Evolutionary conservation across 2,329 filamentous ascomycete species (phyloP), one percentile per base, ranked within the genome.

Genomic region (Knoxdaviesia capensis): DNA sequence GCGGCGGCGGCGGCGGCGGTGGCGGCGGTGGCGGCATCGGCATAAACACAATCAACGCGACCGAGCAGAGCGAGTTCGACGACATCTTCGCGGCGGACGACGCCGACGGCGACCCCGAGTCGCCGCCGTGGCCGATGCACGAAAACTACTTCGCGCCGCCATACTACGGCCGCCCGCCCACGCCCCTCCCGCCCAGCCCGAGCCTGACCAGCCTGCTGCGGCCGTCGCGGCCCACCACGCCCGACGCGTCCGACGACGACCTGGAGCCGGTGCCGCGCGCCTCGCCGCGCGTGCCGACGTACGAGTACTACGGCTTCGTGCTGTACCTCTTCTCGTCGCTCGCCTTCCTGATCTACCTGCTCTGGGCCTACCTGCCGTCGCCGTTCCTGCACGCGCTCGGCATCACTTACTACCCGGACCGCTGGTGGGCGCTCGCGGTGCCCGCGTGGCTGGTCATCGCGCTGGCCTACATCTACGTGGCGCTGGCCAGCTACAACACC

Each of bases 261-360:
- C 71, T 80, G 34, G 68, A 77, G 51, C 78, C 71, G 2, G 74
- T 94, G 10, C 84, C 85, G 5, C 80, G 86, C 39, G 87, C 86
- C 2, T 80, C 80, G 42, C 90, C 90, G 2, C 86, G 90, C 56
- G 87, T 98, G 3, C 90, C 90, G n/a, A 98, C 90, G 0, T 96
- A 98, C 63, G 90, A 98, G 57, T 98, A 96, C 71, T 96, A 96
- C 58, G 90, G 90, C 56, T 98, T 98, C 61, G 88, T 93, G 42
- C 72, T 98, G 40, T 96, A 98, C 63, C 71, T 98, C 35, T 84
- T 88, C 54, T 87, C 80, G 47, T 84, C 79, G 28, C 66, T 90
- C 41, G 76, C 76, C 2, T 96, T 96, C 56, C 65, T 80, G 55
- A 68, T 73, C 53, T 80, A 74, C 56, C 62, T 78, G 9, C 64